phyloP scores from a whole-genome alignment of 2,329 filamentous ascomycete species.

The Botryotinia globosa region DNA sequence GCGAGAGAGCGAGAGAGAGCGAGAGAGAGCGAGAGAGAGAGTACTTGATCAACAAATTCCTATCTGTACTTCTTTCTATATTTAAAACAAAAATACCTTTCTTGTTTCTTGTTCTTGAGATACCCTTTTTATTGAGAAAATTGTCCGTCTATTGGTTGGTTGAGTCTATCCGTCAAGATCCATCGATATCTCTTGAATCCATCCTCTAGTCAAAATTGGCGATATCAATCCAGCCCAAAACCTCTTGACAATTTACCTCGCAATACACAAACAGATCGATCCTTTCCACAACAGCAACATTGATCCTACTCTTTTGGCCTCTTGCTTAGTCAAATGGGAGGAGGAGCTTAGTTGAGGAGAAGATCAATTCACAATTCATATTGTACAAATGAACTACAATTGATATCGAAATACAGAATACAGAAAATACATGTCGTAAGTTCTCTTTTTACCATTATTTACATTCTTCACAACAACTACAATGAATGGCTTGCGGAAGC shows the following conservation, averaged over 20 bases:
- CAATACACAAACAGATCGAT: background rate
- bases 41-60: background rate
- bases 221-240: background rate
- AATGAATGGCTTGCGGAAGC: background rate
- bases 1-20: too few relatives aligned
- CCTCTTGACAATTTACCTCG: background rate
- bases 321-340: background rate
- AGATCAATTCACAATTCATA: too few relatives aligned
- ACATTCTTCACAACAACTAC: background rate
- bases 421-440: background rate
- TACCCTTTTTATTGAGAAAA: slow-evolving; percentile 11
- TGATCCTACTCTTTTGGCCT: background rate
- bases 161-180: background rate
- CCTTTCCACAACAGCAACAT: background rate
- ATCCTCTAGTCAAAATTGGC: background rate
- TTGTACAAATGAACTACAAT: background rate
- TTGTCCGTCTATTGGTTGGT: background rate
- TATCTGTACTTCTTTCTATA: background rate
- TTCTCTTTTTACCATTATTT: background rate
- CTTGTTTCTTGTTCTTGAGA: background rate
- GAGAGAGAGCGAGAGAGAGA: background rate
- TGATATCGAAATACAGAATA: background rate
- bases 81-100: background rate
- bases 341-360: background rate
- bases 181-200: background rate